Conservation (phyloP, 768 basidiomycete genomes). For the Tricholoma bakamatsutake region DNA sequence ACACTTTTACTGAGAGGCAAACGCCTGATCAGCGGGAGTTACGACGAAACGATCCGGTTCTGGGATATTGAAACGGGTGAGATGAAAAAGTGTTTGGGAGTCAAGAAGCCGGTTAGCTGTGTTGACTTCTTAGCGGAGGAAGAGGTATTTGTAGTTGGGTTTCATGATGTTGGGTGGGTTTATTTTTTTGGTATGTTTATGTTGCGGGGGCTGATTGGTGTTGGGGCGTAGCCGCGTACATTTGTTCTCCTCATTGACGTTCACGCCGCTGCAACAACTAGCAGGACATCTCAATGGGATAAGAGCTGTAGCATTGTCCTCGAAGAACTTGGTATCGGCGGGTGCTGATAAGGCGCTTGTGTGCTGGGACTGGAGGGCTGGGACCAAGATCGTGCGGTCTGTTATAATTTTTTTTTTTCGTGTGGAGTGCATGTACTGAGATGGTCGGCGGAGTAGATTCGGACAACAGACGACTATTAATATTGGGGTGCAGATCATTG, state of each 20-base stretch:
- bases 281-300: constrained; percentile 87
- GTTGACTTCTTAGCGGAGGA: constrained; percentile 82
- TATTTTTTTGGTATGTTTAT: background rate
- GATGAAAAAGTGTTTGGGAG: constrained; percentile 68
- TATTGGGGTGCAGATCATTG: constrained; percentile 83
- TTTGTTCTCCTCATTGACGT: constrained; percentile 81
- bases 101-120: constrained; percentile 89
- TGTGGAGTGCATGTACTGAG: background rate
- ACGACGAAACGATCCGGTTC: constrained; percentile 89
- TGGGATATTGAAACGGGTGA: constrained; percentile 73
- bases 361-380: constrained; percentile 88
- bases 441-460: constrained; percentile 30
- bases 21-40: constrained; percentile 81
- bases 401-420: background rate
- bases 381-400: constrained; percentile 73
- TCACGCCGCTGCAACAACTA: constrained; percentile 76
- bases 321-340: constrained; percentile 82
- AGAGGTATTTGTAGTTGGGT: constrained; percentile 89
- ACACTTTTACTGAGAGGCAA: constrained; percentile 74
- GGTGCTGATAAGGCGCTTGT: constrained; percentile 72
- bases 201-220: background rate
- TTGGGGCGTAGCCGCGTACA: constrained; percentile 63
- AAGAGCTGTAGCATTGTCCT: constrained; percentile 81
- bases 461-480: constrained; percentile 92
- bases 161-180: constrained; percentile 83